Evolutionary conservation across 1,139 yeast genomes (phyloP), one percentile per base, ranked within the genome.

Genomic region (Debaryomycetaceae sp.): DNA sequence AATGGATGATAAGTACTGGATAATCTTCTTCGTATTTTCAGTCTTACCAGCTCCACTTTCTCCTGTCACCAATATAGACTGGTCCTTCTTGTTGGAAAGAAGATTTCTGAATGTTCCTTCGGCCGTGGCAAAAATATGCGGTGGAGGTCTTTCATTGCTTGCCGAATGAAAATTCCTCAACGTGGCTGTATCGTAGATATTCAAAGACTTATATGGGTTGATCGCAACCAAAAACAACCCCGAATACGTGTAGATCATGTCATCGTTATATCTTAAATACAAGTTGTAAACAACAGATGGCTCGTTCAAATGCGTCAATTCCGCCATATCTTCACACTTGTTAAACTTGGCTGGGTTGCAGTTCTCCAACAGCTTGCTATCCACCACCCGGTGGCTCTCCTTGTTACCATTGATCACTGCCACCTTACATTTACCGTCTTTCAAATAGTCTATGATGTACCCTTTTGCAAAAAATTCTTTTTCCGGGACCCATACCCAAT

Each of bases 1-100:
- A 31, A 88, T 81, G 5, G 91, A 82, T 0, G 97, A 88, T 41
- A 94, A 72, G 61, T 89, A 92, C 60, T 91, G 98, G 48, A 94
- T 86, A 44, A 92, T 91, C 55, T 87, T 88, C 61, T 92, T 92
- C n/a, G 98, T 92, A 52, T 88, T 92, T 64, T 92, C 98, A 0
- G 98, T 92, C 60, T 92, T 92, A 42, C 98, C 98, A 0, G 98
- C 98, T 46, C 98, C 99, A 22, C 96, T 86, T 59, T 94, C 99
- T 46, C 99, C 99, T 1, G 98, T 94, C 9, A 94, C 98, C 40
- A 94, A 70, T 39, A 94, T 88, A 13, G 95, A 83, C 63, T 94
- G 98, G 61, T 91, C 86, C 53, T 81, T 83, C 38, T 70, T 75
- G 51, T 85, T 83, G 24, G 76, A 73, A 16, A 88, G 68, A 61